Evolutionary conservation across 2,329 filamentous ascomycete species (phyloP), one percentile per base, ranked within the genome.

Genomic region (Thielaviopsis musarum): DNA sequence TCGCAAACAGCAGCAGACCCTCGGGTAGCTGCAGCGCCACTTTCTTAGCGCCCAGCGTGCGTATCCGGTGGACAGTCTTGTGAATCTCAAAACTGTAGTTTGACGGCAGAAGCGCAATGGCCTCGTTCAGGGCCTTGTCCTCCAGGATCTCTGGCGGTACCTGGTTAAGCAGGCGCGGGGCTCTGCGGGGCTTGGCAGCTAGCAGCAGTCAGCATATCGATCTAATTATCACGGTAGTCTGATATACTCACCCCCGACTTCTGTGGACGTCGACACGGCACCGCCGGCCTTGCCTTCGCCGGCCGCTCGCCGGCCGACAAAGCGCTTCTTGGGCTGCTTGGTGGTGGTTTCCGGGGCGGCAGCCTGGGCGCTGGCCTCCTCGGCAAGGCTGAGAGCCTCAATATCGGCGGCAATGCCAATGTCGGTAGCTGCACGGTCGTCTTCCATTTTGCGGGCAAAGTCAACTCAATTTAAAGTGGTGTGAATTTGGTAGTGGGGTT

Each of bases 41-140:
- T 64, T 84, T 86, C 68, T 84, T 91, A 1, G 91, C 84, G 9
- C 80, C 83, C 9, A 85, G 82, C 1, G 84, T 85, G 52, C 88
- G 85, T 70, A 98, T 91, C 54, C 91, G 84, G 72, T 97, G 90
- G 66, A 98, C 94, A 9, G 93, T 98, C 74, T 98, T 98, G 69
- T 89, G 93, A 59, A 98, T 90, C 74, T 98, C 93, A 70, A 98
- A 98, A 66, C 88, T 91, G 78, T 98, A 98, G 75, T 98, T 98
- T n/a, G 82, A 75, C 1, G 93, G 93, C 2, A 98, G 81, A 34
- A 98, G 79, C 5, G 83, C 78, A 61, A 97, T 90, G 3, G 93
- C 93, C 52, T 84, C 85, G 70, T 91, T 91, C 67, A 98, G 87
- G 54, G 86, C 87, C 54, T 83, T 76, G 67, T 98, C 86, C 64